Percentiles rank a stretch among this genome's conserved stretches.
Evolutionary conservation across 1,284 basidiomycete genomes (phyloP).

Genomic region (Caloboletus firmus): DNA sequence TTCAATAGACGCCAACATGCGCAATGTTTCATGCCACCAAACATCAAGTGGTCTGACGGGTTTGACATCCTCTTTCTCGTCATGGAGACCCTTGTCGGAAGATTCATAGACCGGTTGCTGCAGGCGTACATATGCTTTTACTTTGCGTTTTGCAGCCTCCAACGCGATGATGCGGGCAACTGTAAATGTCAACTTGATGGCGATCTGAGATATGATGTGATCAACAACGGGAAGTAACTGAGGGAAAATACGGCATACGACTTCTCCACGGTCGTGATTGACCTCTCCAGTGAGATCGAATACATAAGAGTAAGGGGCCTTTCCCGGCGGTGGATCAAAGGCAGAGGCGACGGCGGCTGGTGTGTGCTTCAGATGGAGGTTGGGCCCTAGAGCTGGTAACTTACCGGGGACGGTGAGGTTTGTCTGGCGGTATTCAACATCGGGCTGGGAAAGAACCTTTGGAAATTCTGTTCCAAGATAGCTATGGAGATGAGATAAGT

Average conservation of each 20-base stretch:
- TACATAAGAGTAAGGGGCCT: slow-evolving; percentile 66
- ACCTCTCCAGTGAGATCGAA: slow-evolving; percentile 85
- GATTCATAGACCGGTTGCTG: slow-evolving; percentile 85
- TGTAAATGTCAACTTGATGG: slow-evolving; percentile 77
- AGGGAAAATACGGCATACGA: slow-evolving; percentile 45
- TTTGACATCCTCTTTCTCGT: slow-evolving; percentile 75
- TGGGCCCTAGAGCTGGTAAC: slow-evolving; percentile 27
- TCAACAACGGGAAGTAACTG: slow-evolving; percentile 4
- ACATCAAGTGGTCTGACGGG: slow-evolving; percentile 72
- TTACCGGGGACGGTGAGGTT: slow-evolving; percentile 74
- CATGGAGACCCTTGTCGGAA: slow-evolving; percentile 60
- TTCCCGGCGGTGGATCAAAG: slow-evolving; percentile 70
- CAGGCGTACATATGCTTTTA: slow-evolving; percentile 77
- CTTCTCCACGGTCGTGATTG: slow-evolving; percentile 73
- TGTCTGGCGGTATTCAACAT: slow-evolving; percentile 80
- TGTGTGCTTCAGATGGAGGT: slow-evolving; percentile 5
- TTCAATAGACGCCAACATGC: slow-evolving; percentile 72
- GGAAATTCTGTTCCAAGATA: slow-evolving; percentile 81
- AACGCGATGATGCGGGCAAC: slow-evolving; percentile 68
- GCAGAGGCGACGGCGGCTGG: slow-evolving; percentile 62
- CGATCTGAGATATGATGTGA: slow-evolving; percentile 49
- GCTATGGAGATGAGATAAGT: slow-evolving; percentile 39
- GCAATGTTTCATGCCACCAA: slow-evolving; percentile 90
- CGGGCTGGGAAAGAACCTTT: slow-evolving; percentile 60
- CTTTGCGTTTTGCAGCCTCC: slow-evolving; percentile 64